These are phyloP conservation scores for Teunomyces stri DNA, from an alignment of 805 yeast genomes.

Conservation along the genomic window DNA sequence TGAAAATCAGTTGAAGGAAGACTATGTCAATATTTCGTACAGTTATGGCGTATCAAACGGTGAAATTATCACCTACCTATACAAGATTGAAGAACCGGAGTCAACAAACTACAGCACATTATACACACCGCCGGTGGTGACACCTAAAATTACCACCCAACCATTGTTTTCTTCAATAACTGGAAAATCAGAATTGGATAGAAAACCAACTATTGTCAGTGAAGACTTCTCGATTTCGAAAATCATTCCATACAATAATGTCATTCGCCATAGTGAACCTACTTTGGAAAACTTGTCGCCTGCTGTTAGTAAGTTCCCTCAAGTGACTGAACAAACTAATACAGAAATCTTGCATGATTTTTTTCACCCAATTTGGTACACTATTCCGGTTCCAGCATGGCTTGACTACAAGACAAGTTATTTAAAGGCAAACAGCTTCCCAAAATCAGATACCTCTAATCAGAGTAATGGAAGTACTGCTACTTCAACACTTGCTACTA, in stretches of 20 bases:
- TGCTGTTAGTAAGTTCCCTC: slow-evolving; percentile 29
- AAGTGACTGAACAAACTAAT: slow-evolving; percentile 28
- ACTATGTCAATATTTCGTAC: slow-evolving; percentile 58
- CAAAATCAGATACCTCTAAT: slow-evolving; percentile 1
- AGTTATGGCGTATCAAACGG: slow-evolving; percentile 51
- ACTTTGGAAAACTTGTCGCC: slow-evolving; percentile 32
- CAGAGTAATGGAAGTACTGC: slow-evolving; percentile 5
- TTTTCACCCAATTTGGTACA: slow-evolving; percentile 46
- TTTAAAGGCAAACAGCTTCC: slow-evolving; percentile 10
- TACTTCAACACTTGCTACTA: slow-evolving; percentile 2
- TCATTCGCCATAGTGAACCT: slow-evolving; percentile 18
- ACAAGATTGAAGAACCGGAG: slow-evolving; percentile 31
- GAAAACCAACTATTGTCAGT: slow-evolving; percentile 65
- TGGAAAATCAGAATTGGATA: slow-evolving; percentile 70
- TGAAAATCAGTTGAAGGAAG: slow-evolving; percentile 48
- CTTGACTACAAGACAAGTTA: slow-evolving; percentile 28
- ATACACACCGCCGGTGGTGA: slow-evolving; percentile 21
- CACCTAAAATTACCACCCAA: slow-evolving; percentile 55
- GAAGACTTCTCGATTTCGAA: slow-evolving; percentile 66
- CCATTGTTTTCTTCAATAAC: slow-evolving; percentile 79
- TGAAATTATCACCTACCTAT: slow-evolving; percentile 51
- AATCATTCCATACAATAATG: slow-evolving; percentile 51
- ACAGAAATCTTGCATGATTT: slow-evolving; percentile 39
- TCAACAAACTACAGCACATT: slow-evolving; percentile 17
- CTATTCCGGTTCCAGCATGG: slow-evolving; percentile 44